Evolutionary conservation across 208 protist genomes (phyloP), one percentile per base, ranked within the genome.

Genomic region (Borovskyia barvae): DNA sequence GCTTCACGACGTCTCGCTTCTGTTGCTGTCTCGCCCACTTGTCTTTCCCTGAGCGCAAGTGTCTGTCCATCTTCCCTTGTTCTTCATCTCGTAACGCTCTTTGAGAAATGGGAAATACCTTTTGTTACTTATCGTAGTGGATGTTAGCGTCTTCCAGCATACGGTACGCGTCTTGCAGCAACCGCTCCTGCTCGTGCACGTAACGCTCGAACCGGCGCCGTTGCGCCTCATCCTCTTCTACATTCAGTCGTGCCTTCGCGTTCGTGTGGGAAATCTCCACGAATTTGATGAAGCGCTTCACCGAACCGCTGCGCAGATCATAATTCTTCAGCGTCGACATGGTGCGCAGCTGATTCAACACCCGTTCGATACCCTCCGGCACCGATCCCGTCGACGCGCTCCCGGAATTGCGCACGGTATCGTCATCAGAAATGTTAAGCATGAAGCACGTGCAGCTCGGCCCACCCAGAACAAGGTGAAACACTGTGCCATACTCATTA

Each of bases 391-490:
- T 57, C 5, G 47, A 64, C 7, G 56, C 33, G 8, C 85, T 47
- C 40, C 52, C 57, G 0, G 52, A 53, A 29, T 57, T 61, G 35
- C 57, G 42, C 1, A 67, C 19, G 3, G 57, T 57, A 50, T 86
- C 75, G 30, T 86, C 68, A 49, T 86, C 79, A 4, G 57, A 66
- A 11, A 80, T 61, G 74, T 84, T 93, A 39, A 86, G 45, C 75
- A 90, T 81, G 56, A 85, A 88, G 66, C 72, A 82, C 2, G 79
- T 88, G 49, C 63, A 72, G 43, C 79, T 85, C 19, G 86, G 86
- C 2, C 82, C 86, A 24, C 72, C 72, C 15, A 93, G 55, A 7
- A 83, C 80, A 8, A 90, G 71, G 68, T 93, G 82, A 57, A 93
- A 85, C 1, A 90, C 61, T 14, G 68, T 69, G 6, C 64, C 74